Conservation (phyloP, 2,329 filamentous ascomycete species). For the Ophiostoma sp. region DNA sequence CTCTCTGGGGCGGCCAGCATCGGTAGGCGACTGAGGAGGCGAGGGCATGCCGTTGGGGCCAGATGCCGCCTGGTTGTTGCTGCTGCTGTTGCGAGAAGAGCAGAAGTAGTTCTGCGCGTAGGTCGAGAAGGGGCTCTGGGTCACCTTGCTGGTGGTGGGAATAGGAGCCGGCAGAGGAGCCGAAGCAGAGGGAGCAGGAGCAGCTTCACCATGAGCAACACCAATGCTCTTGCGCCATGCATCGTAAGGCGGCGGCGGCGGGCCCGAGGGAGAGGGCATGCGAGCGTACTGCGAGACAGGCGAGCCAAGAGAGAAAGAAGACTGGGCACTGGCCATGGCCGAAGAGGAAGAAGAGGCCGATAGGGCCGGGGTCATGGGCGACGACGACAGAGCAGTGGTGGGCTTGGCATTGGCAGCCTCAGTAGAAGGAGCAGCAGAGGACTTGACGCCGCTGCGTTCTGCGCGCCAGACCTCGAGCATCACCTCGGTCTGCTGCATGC, state of each 20-base stretch:
- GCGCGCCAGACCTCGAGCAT: conserved; percentile 29
- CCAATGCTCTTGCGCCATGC: conserved; percentile 26
- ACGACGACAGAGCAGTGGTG: conserved; percentile 3
- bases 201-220: neutral
- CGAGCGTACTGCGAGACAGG: conserved; percentile 13
- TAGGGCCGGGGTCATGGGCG: conserved; percentile 20
- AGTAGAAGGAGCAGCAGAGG: neutral
- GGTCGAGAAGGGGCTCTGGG: conserved; percentile 19
- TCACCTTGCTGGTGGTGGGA: neutral
- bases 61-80: neutral
- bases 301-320: conserved; percentile 23
- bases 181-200: neutral
- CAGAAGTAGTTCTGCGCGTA: conserved; percentile 28
- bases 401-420: neutral
- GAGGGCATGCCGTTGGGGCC: conserved; percentile 26
- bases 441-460: conserved; percentile 2
- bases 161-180: neutral
- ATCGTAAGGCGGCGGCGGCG: conserved; percentile 27
- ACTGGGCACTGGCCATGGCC: conserved; percentile 21
- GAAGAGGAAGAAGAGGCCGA: conserved; percentile 16
- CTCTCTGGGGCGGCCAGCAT: neutral
- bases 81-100: conserved; percentile 1
- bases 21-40: conserved; percentile 29
- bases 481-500: conserved; percentile 29
- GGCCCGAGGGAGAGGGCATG: conserved; percentile 17